Conservation (phyloP, 176 grass and related monocot genomes). For the Saccharum spontaneum region DNA sequence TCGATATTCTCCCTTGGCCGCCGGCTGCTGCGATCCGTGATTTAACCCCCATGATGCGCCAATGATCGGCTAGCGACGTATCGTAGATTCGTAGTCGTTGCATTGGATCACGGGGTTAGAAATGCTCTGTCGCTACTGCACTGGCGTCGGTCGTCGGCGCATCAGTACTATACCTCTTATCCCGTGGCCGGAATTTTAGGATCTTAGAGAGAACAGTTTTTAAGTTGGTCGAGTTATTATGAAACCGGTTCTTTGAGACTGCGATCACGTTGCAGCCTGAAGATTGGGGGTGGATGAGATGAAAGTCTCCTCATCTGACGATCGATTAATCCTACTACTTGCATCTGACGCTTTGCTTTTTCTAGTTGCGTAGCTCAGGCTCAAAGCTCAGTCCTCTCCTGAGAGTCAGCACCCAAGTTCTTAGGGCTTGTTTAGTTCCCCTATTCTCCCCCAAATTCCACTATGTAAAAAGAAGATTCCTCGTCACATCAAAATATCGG, state of each 20-base stretch:
- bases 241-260: neutral
- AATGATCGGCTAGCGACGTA: neutral
- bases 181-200: conserved; percentile 29
- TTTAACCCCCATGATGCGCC: neutral
- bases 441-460: too few species aligned
- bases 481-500: too few species aligned
- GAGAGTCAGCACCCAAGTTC: neutral
- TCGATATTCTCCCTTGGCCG: neutral
- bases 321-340: neutral
- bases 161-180: neutral
- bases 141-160: neutral
- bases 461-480: too few species aligned
- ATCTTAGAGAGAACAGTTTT: conserved; percentile 10
- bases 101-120: neutral
- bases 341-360: conserved; percentile 17
- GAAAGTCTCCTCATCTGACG: neutral
- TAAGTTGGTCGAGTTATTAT: neutral
- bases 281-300: neutral
- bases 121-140: neutral
- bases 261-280: neutral
- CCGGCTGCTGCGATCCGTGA: conserved; percentile 5
- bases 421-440: too few species aligned
- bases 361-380: neutral
- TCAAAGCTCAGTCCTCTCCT: neutral
- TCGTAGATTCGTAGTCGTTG: neutral